Conservation (phyloP, 768 basidiomycete species). For the Tylopilus felleus region DNA sequence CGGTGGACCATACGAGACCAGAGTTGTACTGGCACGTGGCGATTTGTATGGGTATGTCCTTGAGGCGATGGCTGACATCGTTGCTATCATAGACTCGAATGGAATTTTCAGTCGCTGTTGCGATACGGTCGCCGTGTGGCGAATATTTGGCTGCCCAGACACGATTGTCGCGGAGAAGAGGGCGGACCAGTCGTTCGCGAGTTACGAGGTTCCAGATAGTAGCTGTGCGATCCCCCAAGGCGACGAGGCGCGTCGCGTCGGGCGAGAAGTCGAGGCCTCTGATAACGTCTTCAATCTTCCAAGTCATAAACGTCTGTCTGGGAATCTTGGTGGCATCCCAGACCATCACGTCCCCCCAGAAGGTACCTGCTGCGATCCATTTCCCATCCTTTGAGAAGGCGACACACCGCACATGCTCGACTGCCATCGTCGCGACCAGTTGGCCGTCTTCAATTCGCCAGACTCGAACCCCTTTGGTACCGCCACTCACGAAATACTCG, state of each 20-base stretch:
- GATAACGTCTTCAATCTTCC: background rate
- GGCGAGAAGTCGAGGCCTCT: slow-evolving; percentile 4
- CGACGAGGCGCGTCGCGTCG: slow-evolving; percentile 1
- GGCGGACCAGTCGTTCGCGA: background rate
- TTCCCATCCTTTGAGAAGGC: background rate
- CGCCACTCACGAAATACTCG: background rate
- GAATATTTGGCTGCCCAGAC: slow-evolving; percentile 1
- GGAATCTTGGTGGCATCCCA: background rate
- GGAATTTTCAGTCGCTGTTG: background rate
- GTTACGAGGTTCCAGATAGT: background rate
- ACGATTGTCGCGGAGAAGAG: background rate
- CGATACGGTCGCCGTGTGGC: background rate
- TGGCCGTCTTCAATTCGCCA: background rate
- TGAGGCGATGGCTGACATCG: background rate
- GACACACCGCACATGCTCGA: background rate
- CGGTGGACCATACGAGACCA: background rate
- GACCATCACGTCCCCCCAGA: background rate
- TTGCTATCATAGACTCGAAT: background rate
- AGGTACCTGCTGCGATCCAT: background rate
- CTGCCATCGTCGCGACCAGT: background rate
- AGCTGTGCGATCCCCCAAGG: background rate
- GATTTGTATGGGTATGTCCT: background rate
- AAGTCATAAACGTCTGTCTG: background rate
- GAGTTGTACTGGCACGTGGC: background rate
- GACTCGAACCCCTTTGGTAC: background rate